Base-by-base conservation (phyloP, 2,329 filamentous ascomycete genomes). In the Thielaviopsis populi region DNA sequence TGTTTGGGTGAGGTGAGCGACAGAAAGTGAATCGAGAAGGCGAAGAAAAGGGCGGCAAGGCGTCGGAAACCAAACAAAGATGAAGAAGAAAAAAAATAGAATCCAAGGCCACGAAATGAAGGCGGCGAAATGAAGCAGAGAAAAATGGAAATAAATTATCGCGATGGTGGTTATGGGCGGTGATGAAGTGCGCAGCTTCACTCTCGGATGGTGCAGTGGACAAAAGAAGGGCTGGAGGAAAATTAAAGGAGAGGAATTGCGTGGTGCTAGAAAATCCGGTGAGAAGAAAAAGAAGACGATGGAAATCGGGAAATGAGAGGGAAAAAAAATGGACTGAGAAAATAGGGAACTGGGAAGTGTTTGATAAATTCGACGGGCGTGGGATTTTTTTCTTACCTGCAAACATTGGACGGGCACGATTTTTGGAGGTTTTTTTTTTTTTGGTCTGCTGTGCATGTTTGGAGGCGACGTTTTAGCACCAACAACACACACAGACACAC, bases 311-410 rank as follows among this genome's bases (percentile, higher is more conserved):
- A 59, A 59, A 41, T 41, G 58, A 59, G 58, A 59, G 37, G 33
- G 37, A 43, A 59, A 59, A 59, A 59, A 41, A 59, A 41, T 59
- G 41, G 53, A 56, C 53, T 56, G 41, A 59, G 33, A 59, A 59
- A 59, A 59, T 59, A 43, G 58, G 58, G 58, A 56, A 37, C 53
- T 24, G 58, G 58, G 58, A 59, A 59, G 58, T 41, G 58, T 59
- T 59, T 59, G 33, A 43, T 33, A 56, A 56, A 56, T 56, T 56
- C 53, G 19, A 37, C 53, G 17, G 53, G 53, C 53, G 53, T 56
- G 53, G 53, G 53, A 37, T 37, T 56, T 56, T 54, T 56, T 33
- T 30, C 58, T 59, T 27, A 59, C 58, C 33, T 27, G 58, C 37
- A 43, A 41, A 59, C 33, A 59, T 24, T 59, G 19, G 37, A 59